Base-by-base conservation (phyloP, 805 yeast genomes). In the Wickerhamiella vanderwaltii region DNA sequence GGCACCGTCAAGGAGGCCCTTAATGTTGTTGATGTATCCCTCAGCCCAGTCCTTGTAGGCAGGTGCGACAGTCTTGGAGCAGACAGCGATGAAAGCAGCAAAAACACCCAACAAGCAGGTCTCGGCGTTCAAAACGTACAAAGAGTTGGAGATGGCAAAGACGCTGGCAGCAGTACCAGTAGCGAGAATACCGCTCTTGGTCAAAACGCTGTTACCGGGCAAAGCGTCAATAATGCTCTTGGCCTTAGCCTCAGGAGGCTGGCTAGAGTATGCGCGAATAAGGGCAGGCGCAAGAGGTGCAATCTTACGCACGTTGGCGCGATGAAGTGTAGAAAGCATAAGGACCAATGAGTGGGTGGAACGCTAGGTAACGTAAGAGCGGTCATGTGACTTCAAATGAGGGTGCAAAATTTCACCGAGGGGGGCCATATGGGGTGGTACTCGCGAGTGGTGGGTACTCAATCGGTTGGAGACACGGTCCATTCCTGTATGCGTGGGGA, bases 111-210 rank as follows among this genome's bases (percentile, higher is more conserved):
- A 72, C 63, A 91, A 70, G 54, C 85, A 75, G 58, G 95, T 73
- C 73, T 91, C 98, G 61, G 86, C 96, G 66, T 88, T 93, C 59
- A 91, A 72, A 53, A 91, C 83, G 67, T 87, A 79, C 54, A 91
- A 72, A 66, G 85, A 94, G 67, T 84, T 85, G 57, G 95, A 81
- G 61, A 91, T 79, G 51, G 95, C 95, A 68, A 86, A 91, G 53
- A 88, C 64, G 47, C 94, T 78, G 44, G 94, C 97, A 48, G 96
- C 96, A 47, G 95, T 76, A 48, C 88, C 75, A 42, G 98, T 87
- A 57, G 95, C 95, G 58, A 91, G 71, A 59, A 87, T 73, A 60
- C 96, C 95, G 48, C 96, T 85, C 77, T 91, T 91, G 52, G 95
- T 75, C 54, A 88, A 64, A 54, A 75, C 69, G 58, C 76, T 75